Percentiles rank a stretch among this genome's conserved stretches.
Conservation (phyloP, 164 flowering plant genomes). For the Pachysandra terminalis region DNA sequence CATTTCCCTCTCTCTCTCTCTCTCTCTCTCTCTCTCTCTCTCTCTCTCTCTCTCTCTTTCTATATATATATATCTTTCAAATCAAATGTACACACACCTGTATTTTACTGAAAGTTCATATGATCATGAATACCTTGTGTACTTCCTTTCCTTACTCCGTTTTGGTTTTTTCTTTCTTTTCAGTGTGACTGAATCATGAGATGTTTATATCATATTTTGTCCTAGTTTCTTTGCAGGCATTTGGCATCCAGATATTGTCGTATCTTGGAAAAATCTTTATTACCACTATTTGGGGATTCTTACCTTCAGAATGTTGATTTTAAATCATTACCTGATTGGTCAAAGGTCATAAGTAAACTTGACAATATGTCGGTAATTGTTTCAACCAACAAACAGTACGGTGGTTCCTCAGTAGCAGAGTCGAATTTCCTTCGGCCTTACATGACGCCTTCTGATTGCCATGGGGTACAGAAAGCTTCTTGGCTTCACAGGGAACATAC, state of each 20-base stretch:
- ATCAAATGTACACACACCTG: no score
- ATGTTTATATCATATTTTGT: conserved; percentile 28
- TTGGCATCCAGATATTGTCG: conserved; percentile 54
- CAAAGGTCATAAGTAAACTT: conserved; percentile 35
- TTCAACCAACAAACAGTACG: conserved; percentile 14
- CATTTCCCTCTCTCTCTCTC: not conserved
- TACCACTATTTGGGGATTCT: conserved; percentile 27
- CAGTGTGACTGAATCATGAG: conserved; percentile 6
- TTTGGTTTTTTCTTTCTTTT: not conserved
- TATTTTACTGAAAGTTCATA: no score
- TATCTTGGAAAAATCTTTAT: conserved; percentile 40
- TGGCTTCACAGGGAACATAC: conserved; percentile 18
- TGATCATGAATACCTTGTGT: not conserved
- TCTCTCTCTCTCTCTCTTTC: no score
- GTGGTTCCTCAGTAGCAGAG: conserved; percentile 8
- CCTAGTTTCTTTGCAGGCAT: conserved; percentile 77
- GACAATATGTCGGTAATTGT: conserved; percentile 23
- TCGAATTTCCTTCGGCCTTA: conserved; percentile 12
- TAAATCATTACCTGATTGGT: conserved; percentile 46
- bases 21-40: no score
- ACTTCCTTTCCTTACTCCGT: not conserved
- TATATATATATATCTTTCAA: no score
- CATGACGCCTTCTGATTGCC: conserved; percentile 6
- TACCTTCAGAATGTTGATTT: conserved; percentile 25
- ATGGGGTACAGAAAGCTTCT: conserved; percentile 3